Base-by-base conservation (phyloP, 352 stramenopile genomes). In the Pythium oligandrum region DNA sequence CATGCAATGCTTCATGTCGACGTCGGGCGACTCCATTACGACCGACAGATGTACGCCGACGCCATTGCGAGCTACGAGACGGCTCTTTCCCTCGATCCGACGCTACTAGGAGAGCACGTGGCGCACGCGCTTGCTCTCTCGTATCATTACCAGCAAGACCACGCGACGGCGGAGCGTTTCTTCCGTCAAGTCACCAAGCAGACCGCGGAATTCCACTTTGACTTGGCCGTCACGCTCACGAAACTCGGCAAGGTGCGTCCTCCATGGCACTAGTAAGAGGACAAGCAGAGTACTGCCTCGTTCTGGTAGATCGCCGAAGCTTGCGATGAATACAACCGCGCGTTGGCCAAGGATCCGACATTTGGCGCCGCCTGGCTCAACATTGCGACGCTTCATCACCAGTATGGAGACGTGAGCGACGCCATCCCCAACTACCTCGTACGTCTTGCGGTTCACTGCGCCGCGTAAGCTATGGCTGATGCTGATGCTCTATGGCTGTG, bases 351-450 rank as follows among this genome's bases (percentile, higher is more conserved):
- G 4, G 53, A 78, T 12, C 61, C 61, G 12, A 56, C 49, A 2
- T 55, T 73, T 8, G 38, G 60, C 30, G 35, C 67, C 26, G 83
- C 78, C 35, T 75, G 71, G 55, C 61, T 90, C 31, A 90, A 90
- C 54, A 64, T 93, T 39, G 83, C 80, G 17, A 68, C 76, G 5
- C 55, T 90, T 17, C 73, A 91, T 37, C 78, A 91, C 34, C 63
- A 68, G 36, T 73, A 78, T 51, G 83, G 83, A 4, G 55, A 83
- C 4, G 59, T 78, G n/a, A 55, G 61, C 40, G 64, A 70, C 7
- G 81, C 83, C 2, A 69, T 91, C 9, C 62, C 59, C 8, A 56
- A 68, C 9, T 93, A 91, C 57, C 45, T 71, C 53, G 63, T 66
- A 10, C 48, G 62, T 47, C 33, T 50, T 2, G 32, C 37, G 36